A percentile compares a stretch with the other conserved stretches of the same genome.
Conservation (phyloP, 73 alveolate genomes). For the Tetrahymena malaccensis region DNA sequence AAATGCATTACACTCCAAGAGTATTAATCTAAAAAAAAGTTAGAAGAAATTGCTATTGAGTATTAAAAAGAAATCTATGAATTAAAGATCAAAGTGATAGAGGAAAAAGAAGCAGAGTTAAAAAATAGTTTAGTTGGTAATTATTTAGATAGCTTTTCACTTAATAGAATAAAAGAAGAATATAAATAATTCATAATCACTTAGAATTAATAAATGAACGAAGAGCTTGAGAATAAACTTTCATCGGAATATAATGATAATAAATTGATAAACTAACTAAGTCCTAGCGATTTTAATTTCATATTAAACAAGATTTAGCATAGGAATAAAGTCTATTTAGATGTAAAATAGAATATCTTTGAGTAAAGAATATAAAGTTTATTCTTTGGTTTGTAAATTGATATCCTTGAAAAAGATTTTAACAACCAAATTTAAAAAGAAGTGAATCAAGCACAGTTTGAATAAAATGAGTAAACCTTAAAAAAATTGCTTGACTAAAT, state of each 20-base stretch:
- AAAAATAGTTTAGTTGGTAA: neutral
- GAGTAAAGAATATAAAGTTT: neutral
- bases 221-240: neutral
- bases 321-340: neutral
- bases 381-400: neutral
- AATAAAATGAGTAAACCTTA: neutral
- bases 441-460: neutral
- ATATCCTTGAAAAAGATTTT: neutral
- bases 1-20: neutral
- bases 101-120: neutral
- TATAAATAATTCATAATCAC: neutral
- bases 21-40: neutral
- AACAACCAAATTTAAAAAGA: neutral
- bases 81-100: neutral
- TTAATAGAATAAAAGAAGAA: neutral
- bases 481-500: neutral
- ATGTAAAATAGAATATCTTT: neutral
- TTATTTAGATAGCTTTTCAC: neutral
- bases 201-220: neutral
- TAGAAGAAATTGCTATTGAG: neutral
- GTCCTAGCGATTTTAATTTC: neutral
- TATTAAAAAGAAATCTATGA: neutral
- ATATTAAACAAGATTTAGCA: neutral
- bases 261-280: neutral
- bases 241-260: neutral